Base-by-base conservation (phyloP, 2,329 filamentous ascomycete genomes). In the Emericellopsis cladophorae region DNA sequence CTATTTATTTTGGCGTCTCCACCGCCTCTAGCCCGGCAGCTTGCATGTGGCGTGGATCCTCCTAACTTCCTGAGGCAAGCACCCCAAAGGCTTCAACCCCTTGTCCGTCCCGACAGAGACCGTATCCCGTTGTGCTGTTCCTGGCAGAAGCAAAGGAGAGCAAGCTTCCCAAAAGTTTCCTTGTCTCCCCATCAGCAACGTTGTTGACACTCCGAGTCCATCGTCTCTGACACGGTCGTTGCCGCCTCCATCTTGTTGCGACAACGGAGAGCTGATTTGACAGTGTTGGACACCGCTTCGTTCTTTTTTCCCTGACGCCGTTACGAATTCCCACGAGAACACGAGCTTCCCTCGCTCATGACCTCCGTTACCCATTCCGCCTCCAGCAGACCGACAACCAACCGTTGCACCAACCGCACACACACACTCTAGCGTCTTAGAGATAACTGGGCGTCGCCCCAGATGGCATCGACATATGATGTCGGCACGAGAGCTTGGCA, bases 401-500 rank as follows among this genome's bases (percentile, higher is more conserved):
- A 12, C 42, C 44, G 51, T 22, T 21, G 8, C 37, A 32, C 11
- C 39, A 23, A 36, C 43, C 26, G 41, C 36, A 33, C 26, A 12
- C 26, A 29, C 8, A 12, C 26, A 9, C 26, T 29, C 12, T 29
- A 9, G 26, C 12, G 12, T 7, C 26, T 29, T 29, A 21, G 18
- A 7, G 12, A 29, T 3, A 9, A 29, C 26, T 29, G 26, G 26
- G 26, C 26, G 26, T 29, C 26, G 26, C 26, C 43, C 60, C 61
- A 59, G 65, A 94, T 95, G 89, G 86, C 87, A 70, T 84, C 93
- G 66, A 86, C 78, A 60, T 96, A 93, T 69, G 89, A 96, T 73
- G 79, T 95, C 58, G 92, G 90, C 59, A 96, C 90, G 56, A 81
- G 87, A 76, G 92, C 89, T 60, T 98, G 92, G 92, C 92, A 96